These are phyloP conservation scores for Bocquillonia castaneifolia DNA, from an alignment of 441 rosid species.

Conservation along the genomic window DNA sequence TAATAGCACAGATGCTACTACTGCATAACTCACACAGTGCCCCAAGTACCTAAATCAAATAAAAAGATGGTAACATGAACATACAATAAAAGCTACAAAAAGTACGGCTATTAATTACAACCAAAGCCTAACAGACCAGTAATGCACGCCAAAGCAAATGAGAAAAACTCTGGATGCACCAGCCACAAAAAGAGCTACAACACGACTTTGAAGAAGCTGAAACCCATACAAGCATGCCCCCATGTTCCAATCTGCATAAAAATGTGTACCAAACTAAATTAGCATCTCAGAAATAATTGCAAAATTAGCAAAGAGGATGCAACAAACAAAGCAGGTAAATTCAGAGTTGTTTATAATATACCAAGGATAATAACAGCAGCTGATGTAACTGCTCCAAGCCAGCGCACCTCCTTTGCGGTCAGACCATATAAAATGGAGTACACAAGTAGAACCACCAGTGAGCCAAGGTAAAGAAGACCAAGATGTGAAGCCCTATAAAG, in stretches of 20 bases:
- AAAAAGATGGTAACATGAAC: conserved; percentile 18
- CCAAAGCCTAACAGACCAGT: conserved; percentile 66
- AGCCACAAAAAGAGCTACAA: conserved; percentile 85
- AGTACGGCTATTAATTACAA: conserved; percentile 8
- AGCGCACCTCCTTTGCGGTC: conserved; percentile 88
- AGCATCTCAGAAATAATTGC: conserved; percentile 22
- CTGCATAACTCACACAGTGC: conserved; percentile 94
- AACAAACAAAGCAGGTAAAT: conserved; percentile 14
- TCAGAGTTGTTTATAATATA: conserved; percentile 29
- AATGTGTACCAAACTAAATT: conserved; percentile 24
- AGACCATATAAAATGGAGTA: conserved; percentile 93
- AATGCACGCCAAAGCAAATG: conserved; percentile 98
- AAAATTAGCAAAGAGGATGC: conserved; percentile 17
- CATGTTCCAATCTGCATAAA: conserved; percentile 88
- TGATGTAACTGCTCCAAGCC: conserved; percentile 98
- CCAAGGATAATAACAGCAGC: conserved; percentile 97
- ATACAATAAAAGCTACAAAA: conserved; percentile 17
- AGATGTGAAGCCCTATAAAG: conserved; percentile 92
- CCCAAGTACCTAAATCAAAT: conserved; percentile 84
- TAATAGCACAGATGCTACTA: conserved; percentile 92
- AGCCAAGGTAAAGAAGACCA: conserved; percentile 85
- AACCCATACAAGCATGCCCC: conserved; percentile 99
- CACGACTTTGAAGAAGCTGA: conserved; percentile 89
- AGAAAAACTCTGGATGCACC: conserved; percentile 92
- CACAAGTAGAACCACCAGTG: conserved; percentile 83